A percentile compares a stretch with the other conserved stretches of the same genome.
phyloP scores from a whole-genome alignment of 2,329 filamentous ascomycete species.

The Colletotrichum echinochloae region DNA sequence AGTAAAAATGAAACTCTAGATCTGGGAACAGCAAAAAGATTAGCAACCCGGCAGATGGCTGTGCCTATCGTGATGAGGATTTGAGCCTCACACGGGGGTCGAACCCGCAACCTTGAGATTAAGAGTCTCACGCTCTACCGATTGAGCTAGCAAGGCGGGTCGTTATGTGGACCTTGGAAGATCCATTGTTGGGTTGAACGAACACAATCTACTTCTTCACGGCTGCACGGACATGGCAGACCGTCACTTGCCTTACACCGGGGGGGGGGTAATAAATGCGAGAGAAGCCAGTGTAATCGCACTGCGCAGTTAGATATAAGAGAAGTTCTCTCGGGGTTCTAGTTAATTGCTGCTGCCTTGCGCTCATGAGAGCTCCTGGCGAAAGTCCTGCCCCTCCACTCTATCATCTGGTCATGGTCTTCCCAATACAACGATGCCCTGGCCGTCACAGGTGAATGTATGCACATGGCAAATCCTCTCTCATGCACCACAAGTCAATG shows the following conservation, averaged over 20 bases:
- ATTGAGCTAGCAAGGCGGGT: constrained; percentile 68
- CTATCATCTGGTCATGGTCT: not conserved
- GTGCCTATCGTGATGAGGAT: constrained; percentile 32
- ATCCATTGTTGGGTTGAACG: not conserved
- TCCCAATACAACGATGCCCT: not conserved
- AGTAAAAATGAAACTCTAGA: too few species aligned
- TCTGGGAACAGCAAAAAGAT: not conserved
- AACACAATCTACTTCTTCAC: not conserved
- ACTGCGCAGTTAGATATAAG: not conserved
- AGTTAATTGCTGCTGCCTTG: constrained; percentile 5
- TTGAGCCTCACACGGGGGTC: constrained; percentile 46
- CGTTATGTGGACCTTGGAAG: not conserved
- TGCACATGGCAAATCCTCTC: not conserved
- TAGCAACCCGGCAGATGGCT: not conserved
- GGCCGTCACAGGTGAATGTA: not conserved
- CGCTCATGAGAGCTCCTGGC: constrained; percentile 17
- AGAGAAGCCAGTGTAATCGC: not conserved
- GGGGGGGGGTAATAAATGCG: not conserved
- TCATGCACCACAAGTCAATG: too few species aligned
- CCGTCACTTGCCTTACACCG: not conserved
- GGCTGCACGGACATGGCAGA: accelerated
- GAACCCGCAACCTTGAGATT: constrained; percentile 48
- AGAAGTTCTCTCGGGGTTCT: not conserved
- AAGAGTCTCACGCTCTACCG: constrained; percentile 81
- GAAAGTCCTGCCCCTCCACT: constrained; percentile 4